Percentiles rank a stretch among this genome's conserved stretches.
These are phyloP conservation scores for Coriolopsis trogii DNA, from an alignment of 1,284 basidiomycete species.

Conservation along the genomic window DNA sequence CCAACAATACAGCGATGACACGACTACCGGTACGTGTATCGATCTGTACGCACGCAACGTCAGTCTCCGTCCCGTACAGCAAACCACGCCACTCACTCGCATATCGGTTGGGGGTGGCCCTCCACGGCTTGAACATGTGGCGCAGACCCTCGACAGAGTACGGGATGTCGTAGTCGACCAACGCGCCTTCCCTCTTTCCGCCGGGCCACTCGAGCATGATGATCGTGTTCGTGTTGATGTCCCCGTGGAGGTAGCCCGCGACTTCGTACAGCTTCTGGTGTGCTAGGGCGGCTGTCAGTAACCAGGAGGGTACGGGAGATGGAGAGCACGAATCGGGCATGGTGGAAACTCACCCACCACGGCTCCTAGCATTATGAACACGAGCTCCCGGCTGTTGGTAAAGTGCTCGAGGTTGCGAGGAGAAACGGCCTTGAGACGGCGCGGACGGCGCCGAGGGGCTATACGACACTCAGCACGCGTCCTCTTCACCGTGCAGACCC, in stretches of 20 bases:
- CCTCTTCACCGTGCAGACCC: too few species aligned
- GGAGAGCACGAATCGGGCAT: too few species aligned
- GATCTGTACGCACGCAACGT: too few species aligned
- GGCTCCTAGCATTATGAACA: background rate
- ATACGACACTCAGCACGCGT: too few species aligned
- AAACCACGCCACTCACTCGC: background rate
- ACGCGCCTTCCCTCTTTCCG: background rate
- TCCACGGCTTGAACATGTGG: background rate
- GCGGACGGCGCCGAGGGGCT: background rate
- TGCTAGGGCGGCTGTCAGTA: too few species aligned
- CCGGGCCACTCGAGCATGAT: constrained; percentile 4
- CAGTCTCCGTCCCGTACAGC: background rate
- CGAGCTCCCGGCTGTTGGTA: background rate
- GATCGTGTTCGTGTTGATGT: constrained; percentile 14
- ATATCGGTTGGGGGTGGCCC: background rate
- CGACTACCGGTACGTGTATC: too few species aligned
- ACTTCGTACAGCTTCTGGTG: background rate
- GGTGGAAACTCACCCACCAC: too few species aligned
- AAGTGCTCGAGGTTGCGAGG: background rate
- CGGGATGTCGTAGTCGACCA: constrained; percentile 10
- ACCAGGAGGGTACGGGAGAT: too few species aligned
- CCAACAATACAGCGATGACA: too few species aligned
- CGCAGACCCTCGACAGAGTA: background rate
- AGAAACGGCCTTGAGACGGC: background rate
- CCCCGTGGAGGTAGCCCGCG: constrained; percentile 3